These are phyloP conservation scores for Ophiostoma sp. DNA, from an alignment of 2,329 filamentous ascomycete genomes.

Conservation along the genomic window DNA sequence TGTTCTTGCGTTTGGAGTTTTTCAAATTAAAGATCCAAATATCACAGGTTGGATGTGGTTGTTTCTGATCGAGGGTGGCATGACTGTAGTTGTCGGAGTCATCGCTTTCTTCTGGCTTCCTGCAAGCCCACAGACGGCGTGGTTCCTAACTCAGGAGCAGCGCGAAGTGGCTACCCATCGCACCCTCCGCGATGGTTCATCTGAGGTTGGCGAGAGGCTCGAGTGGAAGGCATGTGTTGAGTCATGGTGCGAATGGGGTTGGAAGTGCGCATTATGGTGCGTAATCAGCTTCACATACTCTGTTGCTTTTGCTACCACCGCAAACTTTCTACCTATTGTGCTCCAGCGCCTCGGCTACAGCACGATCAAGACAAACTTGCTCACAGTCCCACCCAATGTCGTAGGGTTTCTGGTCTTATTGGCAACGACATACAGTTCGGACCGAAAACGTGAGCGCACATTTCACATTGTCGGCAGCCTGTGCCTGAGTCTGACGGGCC, in stretches of 20 bases:
- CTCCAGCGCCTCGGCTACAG: constrained; percentile 26
- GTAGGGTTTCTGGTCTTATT: constrained; percentile 25
- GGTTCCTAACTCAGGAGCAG: constrained; percentile 25
- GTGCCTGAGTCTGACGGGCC: constrained; percentile 12
- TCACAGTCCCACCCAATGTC: constrained; percentile 28
- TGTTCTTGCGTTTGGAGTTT: constrained; percentile 50
- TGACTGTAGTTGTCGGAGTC: constrained; percentile 26
- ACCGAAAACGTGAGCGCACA: constrained; percentile 26
- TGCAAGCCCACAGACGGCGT: constrained; percentile 24
- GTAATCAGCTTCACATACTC: constrained; percentile 25
- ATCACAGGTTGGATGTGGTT: constrained; percentile 24
- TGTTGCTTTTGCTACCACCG: constrained; percentile 24
- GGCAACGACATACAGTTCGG: constrained; percentile 25
- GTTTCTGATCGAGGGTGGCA: constrained; percentile 28
- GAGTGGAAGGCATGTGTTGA: constrained; percentile 17
- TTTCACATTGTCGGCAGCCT: constrained; percentile 26
- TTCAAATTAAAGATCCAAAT: constrained; percentile 38
- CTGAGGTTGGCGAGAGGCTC: constrained; percentile 24
- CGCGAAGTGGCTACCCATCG: constrained; percentile 25
- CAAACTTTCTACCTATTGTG: constrained; percentile 28
- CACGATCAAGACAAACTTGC: constrained; percentile 26
- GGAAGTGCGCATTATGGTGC: constrained; percentile 22
- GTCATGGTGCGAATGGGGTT: constrained; percentile 4
- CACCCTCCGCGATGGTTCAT: constrained; percentile 25
- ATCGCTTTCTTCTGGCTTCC: constrained; percentile 28